Base-by-base conservation (phyloP, 2,329 filamentous ascomycete species). In the Fonsecaea nubica region DNA sequence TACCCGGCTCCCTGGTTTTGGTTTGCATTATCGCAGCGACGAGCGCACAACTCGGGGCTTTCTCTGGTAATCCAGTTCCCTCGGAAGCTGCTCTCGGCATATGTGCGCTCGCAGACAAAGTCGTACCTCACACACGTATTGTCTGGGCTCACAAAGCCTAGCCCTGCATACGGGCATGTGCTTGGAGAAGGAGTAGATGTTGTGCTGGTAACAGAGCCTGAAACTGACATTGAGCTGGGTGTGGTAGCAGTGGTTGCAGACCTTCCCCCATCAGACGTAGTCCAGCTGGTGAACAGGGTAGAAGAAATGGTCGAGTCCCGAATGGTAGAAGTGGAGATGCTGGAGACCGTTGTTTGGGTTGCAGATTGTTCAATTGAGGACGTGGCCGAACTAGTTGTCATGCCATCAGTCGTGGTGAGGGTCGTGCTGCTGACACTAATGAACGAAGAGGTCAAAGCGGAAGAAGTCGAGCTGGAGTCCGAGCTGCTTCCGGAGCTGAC, bases 71-170 rank as follows among this genome's bases (percentile, higher is more conserved):
- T 55, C 36, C 36, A 32, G 40, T 38, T 33, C 32, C 77, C 10
- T 82, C 63, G 10, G 78, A 75, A 30, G 79, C 80, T 18, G 77
- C 80, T 78, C 57, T 85, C 86, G 54, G 81, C 85, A 65, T 89
- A 76, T 62, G 82, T 81, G 40, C 79, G 80, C 25, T 77, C 80
- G 73, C 81, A 81, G 35, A 74, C 66, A 67, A 79, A 68, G 25
- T 61, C 60, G 58, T 71, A 71, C 33, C n/a, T 53, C 35, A 54
- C 63, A 36, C 66, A 68, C 21, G 38, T 30, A n/a, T 58, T 40
- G 9, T 35, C 38, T 33, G 21, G 40, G 35, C 55, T 60, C 32
- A 50, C 32, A 40, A 59, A 30, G 50, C 30, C 38, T 38, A 54
- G 15, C 13, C 32, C 58, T 9, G 30, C 40, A 32, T 62, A 65